Conservation (phyloP, 495 filamentous ascomycete species). For the Penicillium silybi region DNA sequence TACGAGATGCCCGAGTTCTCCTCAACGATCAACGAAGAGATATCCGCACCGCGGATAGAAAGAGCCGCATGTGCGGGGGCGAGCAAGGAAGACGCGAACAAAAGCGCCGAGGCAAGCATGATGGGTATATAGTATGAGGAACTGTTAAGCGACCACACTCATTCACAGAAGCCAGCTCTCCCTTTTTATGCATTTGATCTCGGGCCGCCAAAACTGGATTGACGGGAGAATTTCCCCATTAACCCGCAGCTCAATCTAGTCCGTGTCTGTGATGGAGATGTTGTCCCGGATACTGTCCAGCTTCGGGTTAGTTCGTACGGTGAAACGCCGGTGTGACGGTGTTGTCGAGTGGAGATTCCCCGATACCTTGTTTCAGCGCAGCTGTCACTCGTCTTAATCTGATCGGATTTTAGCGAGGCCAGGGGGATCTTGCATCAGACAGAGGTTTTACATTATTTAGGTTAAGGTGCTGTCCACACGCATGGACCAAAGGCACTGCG, state of each 20-base stretch:
- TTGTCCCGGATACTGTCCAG: not conserved
- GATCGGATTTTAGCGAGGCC: too few species aligned
- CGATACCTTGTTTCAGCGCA: not conserved
- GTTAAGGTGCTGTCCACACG: too few species aligned
- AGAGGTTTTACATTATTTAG: too few species aligned
- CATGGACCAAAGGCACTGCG: too few species aligned
- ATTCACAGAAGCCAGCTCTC: not conserved
- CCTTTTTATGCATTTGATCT: not conserved
- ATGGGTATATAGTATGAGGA: not conserved
- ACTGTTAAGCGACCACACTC: not conserved
- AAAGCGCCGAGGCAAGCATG: slow-evolving; percentile 20
- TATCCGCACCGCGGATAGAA: slow-evolving; percentile 65
- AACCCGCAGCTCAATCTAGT: not conserved
- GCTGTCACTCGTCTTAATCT: too few species aligned
- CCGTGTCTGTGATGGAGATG: not conserved
- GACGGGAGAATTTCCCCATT: not conserved
- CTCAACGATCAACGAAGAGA: slow-evolving; percentile 64
- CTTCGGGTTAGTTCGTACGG: not conserved
- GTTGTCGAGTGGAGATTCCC: not conserved
- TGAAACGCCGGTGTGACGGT: slow-evolving; percentile 2
- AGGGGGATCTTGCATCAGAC: too few species aligned
- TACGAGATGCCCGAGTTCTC: slow-evolving; percentile 59
- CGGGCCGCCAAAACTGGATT: not conserved
- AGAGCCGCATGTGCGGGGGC: slow-evolving; percentile 40
- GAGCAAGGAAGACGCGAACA: slow-evolving; percentile 25